phyloP scores from a whole-genome alignment of 106 monocot species.

The Dendrobium catenatum region DNA sequence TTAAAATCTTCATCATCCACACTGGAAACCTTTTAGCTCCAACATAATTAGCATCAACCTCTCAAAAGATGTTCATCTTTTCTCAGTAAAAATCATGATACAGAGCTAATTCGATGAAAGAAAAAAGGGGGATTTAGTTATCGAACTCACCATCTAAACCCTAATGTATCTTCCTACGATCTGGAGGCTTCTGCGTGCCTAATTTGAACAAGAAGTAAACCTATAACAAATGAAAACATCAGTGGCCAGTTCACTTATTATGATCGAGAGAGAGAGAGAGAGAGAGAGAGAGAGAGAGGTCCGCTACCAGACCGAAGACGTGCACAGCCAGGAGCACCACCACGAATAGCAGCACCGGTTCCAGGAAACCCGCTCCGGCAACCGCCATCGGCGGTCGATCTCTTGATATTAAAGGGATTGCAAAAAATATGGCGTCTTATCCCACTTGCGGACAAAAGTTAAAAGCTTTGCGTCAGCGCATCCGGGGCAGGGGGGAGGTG shows the following conservation, averaged over 20 bases:
- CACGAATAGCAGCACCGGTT: background rate
- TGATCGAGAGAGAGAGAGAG: background rate
- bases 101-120: background rate
- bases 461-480: no score
- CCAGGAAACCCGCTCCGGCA: background rate
- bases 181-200: background rate
- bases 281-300: background rate
- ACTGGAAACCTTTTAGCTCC: no score
- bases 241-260: background rate
- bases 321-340: constrained; percentile 6
- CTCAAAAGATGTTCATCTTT: no score
- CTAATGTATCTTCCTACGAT: constrained; percentile 5
- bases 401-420: background rate
- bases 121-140: background rate
- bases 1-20: no score
- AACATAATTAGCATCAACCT: no score
- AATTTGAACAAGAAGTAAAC: constrained; percentile 6
- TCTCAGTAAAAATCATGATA: no score
- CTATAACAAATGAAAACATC: background rate
- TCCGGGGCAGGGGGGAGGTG: no score
- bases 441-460: no score
- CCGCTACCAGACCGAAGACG: background rate
- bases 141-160: background rate
- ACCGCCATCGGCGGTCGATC: background rate
- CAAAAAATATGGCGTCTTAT: no score